Evolutionary conservation across 306 rosid species (phyloP), one percentile per base, ranked within the genome.

Genomic region (Senna siamea): DNA sequence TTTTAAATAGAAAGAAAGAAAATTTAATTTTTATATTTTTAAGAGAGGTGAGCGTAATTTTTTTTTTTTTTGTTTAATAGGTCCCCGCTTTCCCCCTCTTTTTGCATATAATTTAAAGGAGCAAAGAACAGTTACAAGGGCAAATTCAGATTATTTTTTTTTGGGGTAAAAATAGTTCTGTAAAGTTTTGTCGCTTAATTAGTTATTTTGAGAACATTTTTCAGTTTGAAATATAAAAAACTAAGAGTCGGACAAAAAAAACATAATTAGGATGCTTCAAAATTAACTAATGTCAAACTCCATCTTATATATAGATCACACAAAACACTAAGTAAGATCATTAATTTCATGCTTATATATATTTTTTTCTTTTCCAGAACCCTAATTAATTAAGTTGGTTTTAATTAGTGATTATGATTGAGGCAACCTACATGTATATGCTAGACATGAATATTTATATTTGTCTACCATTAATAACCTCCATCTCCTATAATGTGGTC

Each of bases 401-500:
- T 52, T n/a, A n/a, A n/a, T 54, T 34, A 53, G 68, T 38, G 65
- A 59, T 58, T 26, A 73, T 62, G 10, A 41, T 56, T 61, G 80
- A 20, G 66, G 57, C 63, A 78, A 47, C 66, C 74, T 73, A 62
- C 23, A 50, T 76, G 68, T 58, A 58, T 55, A 52, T 79, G 72
- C 35, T 4, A 38, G 79, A 73, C 72, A 77, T 23, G 80, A 73
- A 80, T 70, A 84, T 77, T 65, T 84, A 74, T 37, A 74, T 37
- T 47, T 75, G 85, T 78, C 80, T 44, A 73, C 83, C 81, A 51
- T 57, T 73, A 69, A 66, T 73, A 69, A 66, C 10, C 69, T 5
- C 12, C 69, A 51, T 32, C 48, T 54, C 67, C 70, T 41, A 62
- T 60, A 66, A 71, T 73, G 81, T 75, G 74, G 76, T n/a, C n/a